A percentile compares a stretch with the other conserved stretches of the same genome.
These are phyloP conservation scores for Pyricularia grisea DNA, from an alignment of 2,329 filamentous ascomycete species.

Conservation along the genomic window DNA sequence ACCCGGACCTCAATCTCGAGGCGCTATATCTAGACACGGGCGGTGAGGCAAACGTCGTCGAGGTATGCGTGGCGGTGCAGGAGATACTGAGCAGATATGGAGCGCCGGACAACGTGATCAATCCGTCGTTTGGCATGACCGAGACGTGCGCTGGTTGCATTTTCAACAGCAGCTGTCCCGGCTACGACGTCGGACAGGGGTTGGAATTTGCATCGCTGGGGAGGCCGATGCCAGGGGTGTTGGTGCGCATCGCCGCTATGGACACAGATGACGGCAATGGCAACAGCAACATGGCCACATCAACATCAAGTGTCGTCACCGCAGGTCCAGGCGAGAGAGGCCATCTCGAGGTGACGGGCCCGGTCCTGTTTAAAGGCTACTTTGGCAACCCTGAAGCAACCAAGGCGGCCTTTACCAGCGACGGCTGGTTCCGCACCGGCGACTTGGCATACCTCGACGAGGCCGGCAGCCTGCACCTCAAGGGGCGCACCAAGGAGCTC, in stretches of 20 bases:
- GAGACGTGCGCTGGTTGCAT: slow-evolving; percentile 43
- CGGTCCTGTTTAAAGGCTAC: slow-evolving; percentile 67
- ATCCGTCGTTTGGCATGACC: slow-evolving; percentile 38
- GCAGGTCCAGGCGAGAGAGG: slow-evolving; percentile 27
- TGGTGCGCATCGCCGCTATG: slow-evolving; percentile 25
- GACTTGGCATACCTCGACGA: slow-evolving; percentile 84
- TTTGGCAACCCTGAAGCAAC: slow-evolving; percentile 87
- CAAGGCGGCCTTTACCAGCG: slow-evolving; percentile 62
- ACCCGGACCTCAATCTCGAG: slow-evolving; percentile 12
- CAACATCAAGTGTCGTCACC: slow-evolving; percentile 4
- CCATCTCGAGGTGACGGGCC: slow-evolving; percentile 55
- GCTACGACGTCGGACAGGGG: slow-evolving; percentile 21
- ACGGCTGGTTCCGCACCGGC: slow-evolving; percentile 96
- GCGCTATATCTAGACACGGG: slow-evolving; percentile 26
- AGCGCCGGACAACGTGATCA: slow-evolving; percentile 22
- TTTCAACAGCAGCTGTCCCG: slow-evolving; percentile 29
- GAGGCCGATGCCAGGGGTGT: slow-evolving; percentile 23
- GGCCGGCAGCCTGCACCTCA: slow-evolving; percentile 50
- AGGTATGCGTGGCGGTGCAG: slow-evolving; percentile 19
- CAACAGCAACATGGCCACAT: neutral
- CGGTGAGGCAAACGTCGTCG: slow-evolving; percentile 32
- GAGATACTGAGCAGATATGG: slow-evolving; percentile 20
- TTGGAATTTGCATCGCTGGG: slow-evolving; percentile 27
- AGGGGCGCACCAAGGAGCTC: slow-evolving; percentile 38
- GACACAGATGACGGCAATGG: slow-evolving; percentile 5